These are phyloP conservation scores for Phytophthora citrophthora DNA, from an alignment of 352 stramenopile genomes.

Conservation along the genomic window DNA sequence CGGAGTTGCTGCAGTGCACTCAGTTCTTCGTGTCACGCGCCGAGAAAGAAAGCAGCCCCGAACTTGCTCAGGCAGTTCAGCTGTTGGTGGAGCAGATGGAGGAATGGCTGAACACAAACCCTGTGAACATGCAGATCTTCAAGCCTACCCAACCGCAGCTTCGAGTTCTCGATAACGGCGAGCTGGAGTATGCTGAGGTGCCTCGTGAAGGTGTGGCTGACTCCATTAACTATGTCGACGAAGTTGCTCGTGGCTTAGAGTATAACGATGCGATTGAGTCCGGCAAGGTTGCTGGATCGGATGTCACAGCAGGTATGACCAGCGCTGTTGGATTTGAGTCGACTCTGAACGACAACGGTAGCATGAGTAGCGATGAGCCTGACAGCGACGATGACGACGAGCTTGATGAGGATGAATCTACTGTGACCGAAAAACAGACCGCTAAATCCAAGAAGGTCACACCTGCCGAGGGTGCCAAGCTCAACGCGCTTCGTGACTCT, in stretches of 20 bases:
- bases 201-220: slow-evolving; percentile 53
- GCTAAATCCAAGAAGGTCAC: slow-evolving; percentile 35
- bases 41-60: slow-evolving; percentile 45
- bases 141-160: slow-evolving; percentile 60
- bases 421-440: slow-evolving; percentile 10
- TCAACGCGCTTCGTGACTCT: slow-evolving; percentile 63
- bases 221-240: slow-evolving; percentile 73
- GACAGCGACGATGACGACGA: slow-evolving; percentile 57
- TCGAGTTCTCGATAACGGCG: slow-evolving; percentile 54
- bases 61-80: slow-evolving; percentile 61
- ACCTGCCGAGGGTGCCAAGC: slow-evolving; percentile 56
- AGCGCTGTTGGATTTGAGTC: slow-evolving; percentile 65
- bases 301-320: slow-evolving; percentile 37
- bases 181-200: slow-evolving; percentile 63
- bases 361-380: slow-evolving; percentile 47
- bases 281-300: slow-evolving; percentile 25
- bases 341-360: slow-evolving; percentile 57
- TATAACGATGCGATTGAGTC: slow-evolving; percentile 46
- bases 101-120: slow-evolving; percentile 55
- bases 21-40: slow-evolving; percentile 58
- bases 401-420: slow-evolving; percentile 22
- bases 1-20: slow-evolving; percentile 61
- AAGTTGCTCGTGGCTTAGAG: slow-evolving; percentile 67
- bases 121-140: slow-evolving; percentile 69
- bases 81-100: slow-evolving; percentile 69